phyloP scores from a whole-genome alignment of 2,329 filamentous ascomycete genomes.

The Xylariaceae sp. region DNA sequence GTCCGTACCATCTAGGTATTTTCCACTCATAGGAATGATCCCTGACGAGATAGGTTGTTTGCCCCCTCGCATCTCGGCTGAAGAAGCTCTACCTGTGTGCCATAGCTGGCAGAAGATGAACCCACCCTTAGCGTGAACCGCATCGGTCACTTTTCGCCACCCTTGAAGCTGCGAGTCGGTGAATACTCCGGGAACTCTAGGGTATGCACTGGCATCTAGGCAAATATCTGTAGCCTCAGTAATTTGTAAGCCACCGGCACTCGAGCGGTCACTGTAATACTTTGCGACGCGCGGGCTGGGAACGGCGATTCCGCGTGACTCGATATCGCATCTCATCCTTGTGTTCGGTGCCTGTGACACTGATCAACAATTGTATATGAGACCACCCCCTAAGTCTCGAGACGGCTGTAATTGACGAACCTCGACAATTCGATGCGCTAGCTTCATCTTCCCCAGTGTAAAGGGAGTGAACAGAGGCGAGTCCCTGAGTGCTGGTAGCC shows the following conservation, averaged over 20 bases:
- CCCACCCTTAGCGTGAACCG: constrained; percentile 64
- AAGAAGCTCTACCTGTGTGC: constrained; percentile 61
- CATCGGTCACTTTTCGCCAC: constrained; percentile 64
- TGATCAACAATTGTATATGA: not conserved
- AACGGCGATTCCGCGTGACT: constrained; percentile 45
- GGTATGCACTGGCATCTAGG: constrained; percentile 53
- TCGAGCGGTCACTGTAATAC: constrained; percentile 37
- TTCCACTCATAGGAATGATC: constrained; percentile 41
- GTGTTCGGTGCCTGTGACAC: constrained; percentile 39
- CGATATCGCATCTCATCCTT: constrained; percentile 41
- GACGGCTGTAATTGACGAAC: constrained; percentile 31
- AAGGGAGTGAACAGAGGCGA: constrained; percentile 44
- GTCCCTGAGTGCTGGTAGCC: not conserved
- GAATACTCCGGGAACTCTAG: constrained; percentile 60
- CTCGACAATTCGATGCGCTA: constrained; percentile 48
- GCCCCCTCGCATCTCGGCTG: constrained; percentile 31
- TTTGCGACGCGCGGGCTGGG: constrained; percentile 40
- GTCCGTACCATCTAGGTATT: constrained; percentile 41
- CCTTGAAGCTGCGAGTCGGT: constrained; percentile 57
- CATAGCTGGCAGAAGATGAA: constrained; percentile 67
- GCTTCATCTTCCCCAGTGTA: constrained; percentile 42
- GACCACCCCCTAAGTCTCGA: not conserved
- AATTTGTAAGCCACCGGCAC: constrained; percentile 52
- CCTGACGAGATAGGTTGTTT: constrained; percentile 36
- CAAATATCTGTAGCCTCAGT: constrained; percentile 62